A percentile compares a stretch with the other conserved stretches of the same genome.
Conservation (phyloP, 306 rosid genomes). For the Abrus pulchellus region DNA sequence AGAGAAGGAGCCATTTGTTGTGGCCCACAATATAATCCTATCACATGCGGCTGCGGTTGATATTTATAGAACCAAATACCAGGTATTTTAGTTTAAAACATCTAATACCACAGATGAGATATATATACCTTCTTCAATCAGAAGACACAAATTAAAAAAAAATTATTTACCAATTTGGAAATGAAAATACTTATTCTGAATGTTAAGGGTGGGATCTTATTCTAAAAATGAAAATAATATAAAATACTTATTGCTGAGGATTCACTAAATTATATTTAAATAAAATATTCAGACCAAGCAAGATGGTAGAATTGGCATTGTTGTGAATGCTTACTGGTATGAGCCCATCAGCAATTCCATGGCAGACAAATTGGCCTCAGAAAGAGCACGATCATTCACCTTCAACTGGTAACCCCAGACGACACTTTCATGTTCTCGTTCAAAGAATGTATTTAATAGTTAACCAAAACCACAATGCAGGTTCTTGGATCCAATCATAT, state of each 20-base stretch:
- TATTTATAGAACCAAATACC: conserved; percentile 70
- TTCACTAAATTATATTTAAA: conserved; percentile 10
- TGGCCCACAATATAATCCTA: conserved; percentile 71
- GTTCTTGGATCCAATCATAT: conserved; percentile 75
- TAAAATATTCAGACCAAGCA: conserved; percentile 60
- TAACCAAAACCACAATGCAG: conserved; percentile 49
- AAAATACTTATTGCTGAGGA: background rate
- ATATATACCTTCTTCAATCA: background rate
- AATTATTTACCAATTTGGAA: too few species aligned
- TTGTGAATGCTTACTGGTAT: conserved; percentile 52
- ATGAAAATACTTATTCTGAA: too few species aligned
- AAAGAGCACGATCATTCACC: conserved; percentile 72
- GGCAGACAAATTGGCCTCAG: conserved; percentile 65
- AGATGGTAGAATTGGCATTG: conserved; percentile 72
- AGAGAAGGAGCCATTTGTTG: conserved; percentile 72
- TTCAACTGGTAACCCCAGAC: conserved; percentile 57
- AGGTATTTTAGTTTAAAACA: conserved; percentile 51
- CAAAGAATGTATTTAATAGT: conserved; percentile 34
- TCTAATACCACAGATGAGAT: background rate
- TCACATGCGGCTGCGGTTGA: conserved; percentile 78
- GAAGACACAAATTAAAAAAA: background rate
- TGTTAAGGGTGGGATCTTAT: background rate
- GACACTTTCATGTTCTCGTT: background rate
- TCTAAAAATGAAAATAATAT: background rate
- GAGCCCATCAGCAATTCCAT: conserved; percentile 67